Conservation (phyloP, 768 basidiomycete species). For the Pleurotus sapidus region DNA sequence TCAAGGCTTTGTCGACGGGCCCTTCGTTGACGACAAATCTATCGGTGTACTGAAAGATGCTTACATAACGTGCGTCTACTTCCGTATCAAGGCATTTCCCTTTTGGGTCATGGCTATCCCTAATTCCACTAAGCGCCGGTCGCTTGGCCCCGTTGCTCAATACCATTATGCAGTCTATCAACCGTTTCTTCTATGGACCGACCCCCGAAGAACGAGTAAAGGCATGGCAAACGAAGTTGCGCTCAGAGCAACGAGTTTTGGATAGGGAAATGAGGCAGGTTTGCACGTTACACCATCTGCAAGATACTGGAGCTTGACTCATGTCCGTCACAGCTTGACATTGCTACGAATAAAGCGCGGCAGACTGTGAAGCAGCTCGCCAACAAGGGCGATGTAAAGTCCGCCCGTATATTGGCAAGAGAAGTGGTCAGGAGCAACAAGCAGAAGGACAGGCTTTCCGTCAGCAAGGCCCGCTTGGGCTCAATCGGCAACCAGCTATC, state of each 20-base stretch:
- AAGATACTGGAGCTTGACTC: constrained; percentile 16
- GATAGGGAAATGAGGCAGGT: constrained; percentile 98
- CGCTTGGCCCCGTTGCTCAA: background rate
- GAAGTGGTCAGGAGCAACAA: constrained; percentile 95
- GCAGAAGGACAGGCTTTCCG: constrained; percentile 89
- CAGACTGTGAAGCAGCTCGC: constrained; percentile 86
- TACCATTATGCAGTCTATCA: constrained; percentile 74
- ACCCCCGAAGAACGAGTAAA: constrained; percentile 93
- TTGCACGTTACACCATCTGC: constrained; percentile 24
- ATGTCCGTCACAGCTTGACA: constrained; percentile 60
- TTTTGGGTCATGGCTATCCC: background rate
- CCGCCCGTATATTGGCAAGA: constrained; percentile 85
- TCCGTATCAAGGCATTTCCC: background rate
- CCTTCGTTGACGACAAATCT: constrained; percentile 6
- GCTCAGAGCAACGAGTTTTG: constrained; percentile 74
- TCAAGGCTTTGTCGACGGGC: constrained; percentile 4
- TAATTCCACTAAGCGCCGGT: constrained; percentile 7
- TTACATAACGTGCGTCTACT: background rate
- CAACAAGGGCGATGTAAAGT: constrained; percentile 87
- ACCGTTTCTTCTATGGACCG: constrained; percentile 93
- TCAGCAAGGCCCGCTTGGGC: constrained; percentile 89
- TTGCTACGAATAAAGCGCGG: constrained; percentile 77
- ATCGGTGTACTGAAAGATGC: background rate
- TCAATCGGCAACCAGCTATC: constrained; percentile 87
- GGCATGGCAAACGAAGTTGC: constrained; percentile 87